These are phyloP conservation scores for Spathaspora hagerdaliae DNA, from an alignment of 805 yeast genomes.

Conservation along the genomic window DNA sequence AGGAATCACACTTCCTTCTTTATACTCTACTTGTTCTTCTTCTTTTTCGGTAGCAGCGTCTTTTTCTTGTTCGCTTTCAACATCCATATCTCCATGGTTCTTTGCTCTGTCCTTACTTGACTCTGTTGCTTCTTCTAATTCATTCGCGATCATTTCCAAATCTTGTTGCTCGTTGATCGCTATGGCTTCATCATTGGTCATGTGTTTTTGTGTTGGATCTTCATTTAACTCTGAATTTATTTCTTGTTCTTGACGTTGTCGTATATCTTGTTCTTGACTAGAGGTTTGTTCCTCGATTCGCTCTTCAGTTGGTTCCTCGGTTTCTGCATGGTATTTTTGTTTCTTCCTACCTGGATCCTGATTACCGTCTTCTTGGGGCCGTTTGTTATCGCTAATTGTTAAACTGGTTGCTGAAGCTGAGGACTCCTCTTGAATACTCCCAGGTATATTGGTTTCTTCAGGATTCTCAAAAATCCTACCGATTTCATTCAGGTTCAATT, in stretches of 20 bases:
- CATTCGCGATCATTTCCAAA: conserved; percentile 28
- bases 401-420: no score
- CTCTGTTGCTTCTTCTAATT: conserved; percentile 29
- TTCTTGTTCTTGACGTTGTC: no score
- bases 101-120: conserved; percentile 7
- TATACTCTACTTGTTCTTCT: background rate
- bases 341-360: no score
- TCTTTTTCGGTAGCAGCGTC: background rate
- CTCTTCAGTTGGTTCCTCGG: background rate
- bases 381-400: no score
- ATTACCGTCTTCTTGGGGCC: no score
- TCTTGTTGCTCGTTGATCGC: conserved; percentile 18
- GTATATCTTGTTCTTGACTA: no score
- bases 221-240: no score
- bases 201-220: background rate
- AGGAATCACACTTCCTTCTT: conserved; percentile 21
- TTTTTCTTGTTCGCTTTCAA: background rate
- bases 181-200: background rate
- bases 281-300: no score
- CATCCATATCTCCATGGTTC: background rate
- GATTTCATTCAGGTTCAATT: background rate
- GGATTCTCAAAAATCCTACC: conserved; percentile 3
- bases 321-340: no score
- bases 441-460: background rate
- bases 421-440: no score